Conservation (phyloP, 345 rosid species). For the Syzygium aromaticum region DNA sequence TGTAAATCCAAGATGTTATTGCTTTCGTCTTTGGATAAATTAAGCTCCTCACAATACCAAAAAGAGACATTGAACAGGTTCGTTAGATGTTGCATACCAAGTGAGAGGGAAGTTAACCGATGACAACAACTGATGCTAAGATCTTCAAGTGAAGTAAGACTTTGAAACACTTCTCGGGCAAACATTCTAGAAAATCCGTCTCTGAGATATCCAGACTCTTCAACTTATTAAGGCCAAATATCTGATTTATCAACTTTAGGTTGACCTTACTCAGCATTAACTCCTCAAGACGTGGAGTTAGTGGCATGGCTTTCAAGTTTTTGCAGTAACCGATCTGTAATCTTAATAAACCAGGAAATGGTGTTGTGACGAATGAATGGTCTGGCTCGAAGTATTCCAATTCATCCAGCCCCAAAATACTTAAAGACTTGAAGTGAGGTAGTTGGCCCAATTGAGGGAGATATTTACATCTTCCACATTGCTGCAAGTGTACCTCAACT, state of each 20-base stretch:
- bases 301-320: not conserved
- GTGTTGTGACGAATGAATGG: not conserved
- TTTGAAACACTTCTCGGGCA: not conserved
- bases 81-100: not conserved
- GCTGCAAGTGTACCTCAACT: too few species aligned
- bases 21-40: not conserved
- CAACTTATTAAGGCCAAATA: conserved; percentile 14
- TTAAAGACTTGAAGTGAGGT: conserved; percentile 9
- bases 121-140: not conserved
- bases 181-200: not conserved
- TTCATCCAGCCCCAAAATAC: conserved; percentile 3
- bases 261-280: not conserved
- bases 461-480: not conserved
- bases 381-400: not conserved
- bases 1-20: too few species aligned
- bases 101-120: not conserved
- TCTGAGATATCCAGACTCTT: not conserved
- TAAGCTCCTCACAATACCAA: not conserved
- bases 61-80: not conserved
- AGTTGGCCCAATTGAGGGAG: not conserved
- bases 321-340: not conserved
- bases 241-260: conserved; percentile 8
- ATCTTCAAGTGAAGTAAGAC: not conserved
- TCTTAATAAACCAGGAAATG: not conserved
- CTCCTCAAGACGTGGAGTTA: not conserved